Evolutionary conservation across 1,284 basidiomycete genomes (phyloP).

Genomic region (Cronartium quercuum): DNA sequence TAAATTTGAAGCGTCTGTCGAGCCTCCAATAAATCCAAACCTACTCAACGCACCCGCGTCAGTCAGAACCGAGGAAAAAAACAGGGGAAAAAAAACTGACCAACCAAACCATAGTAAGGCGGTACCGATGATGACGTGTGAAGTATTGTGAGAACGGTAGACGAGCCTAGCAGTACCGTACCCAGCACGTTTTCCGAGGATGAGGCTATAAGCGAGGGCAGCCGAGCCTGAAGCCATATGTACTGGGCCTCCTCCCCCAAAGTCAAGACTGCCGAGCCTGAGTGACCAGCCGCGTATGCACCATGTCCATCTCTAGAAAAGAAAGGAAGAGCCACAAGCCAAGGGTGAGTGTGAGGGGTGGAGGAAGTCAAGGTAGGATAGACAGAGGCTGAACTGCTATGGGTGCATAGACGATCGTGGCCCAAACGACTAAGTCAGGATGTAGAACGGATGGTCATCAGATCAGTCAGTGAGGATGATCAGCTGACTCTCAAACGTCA

Average conservation of each 20-base stretch:
- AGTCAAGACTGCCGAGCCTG: background rate
- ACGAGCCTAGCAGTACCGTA: background rate
- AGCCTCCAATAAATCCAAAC: background rate
- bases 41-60: background rate
- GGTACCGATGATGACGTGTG: background rate
- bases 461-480: too few species aligned
- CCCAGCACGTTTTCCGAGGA: background rate
- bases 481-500: too few species aligned
- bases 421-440: constrained; percentile 66
- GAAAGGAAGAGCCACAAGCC: background rate
- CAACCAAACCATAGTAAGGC: background rate
- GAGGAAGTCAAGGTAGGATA: background rate
- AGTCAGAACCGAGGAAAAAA: too few species aligned
- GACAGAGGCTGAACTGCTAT: constrained; percentile 54
- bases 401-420: constrained; percentile 85
- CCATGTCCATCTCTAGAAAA: background rate
- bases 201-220: constrained; percentile 47
- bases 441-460: too few species aligned
- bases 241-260: background rate
- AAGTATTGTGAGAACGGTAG: background rate
- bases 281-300: background rate
- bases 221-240: constrained; percentile 42
- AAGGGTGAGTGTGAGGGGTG: background rate
- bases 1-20: background rate
- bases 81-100: background rate